These are phyloP conservation scores for Claviceps lovelessii DNA, from an alignment of 2,329 filamentous ascomycete genomes.

Conservation along the genomic window DNA sequence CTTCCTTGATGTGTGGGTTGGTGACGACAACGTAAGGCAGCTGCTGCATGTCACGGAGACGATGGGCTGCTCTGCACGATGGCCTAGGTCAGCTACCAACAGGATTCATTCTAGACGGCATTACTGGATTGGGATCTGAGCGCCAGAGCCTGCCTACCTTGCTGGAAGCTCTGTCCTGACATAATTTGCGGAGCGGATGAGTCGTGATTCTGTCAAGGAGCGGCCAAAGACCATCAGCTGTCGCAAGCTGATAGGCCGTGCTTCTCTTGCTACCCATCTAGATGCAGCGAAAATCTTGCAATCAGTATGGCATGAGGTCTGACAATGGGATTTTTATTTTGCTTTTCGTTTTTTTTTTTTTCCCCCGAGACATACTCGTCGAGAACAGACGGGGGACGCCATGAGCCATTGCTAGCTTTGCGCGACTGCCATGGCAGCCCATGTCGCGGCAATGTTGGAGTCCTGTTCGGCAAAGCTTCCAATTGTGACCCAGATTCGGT, in stretches of 20 bases:
- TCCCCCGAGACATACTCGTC: constrained; percentile 43
- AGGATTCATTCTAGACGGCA: not conserved
- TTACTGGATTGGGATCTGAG: not conserved
- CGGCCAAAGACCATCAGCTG: constrained; percentile 96
- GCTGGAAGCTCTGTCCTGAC: constrained; percentile 69
- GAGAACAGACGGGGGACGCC: constrained; percentile 48
- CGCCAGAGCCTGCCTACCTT: constrained; percentile 9
- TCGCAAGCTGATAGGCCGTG: constrained; percentile 85
- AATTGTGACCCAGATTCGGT: not conserved
- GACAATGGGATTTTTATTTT: not conserved
- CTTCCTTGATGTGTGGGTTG: constrained; percentile 85
- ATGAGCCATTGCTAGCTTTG: constrained; percentile 26
- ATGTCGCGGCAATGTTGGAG: not conserved
- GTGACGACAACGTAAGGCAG: constrained; percentile 90
- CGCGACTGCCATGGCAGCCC: constrained; percentile 7
- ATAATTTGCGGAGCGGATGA: constrained; percentile 94
- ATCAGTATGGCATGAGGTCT: constrained; percentile 3
- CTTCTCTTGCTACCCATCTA: constrained; percentile 88
- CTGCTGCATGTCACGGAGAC: constrained; percentile 92
- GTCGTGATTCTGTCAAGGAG: constrained; percentile 73
- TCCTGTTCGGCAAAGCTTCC: not conserved
- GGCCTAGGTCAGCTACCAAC: not conserved
- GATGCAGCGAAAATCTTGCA: not conserved
- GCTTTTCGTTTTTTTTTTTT: too few relatives aligned
- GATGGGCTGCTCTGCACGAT: constrained; percentile 61